A percentile compares a stretch with the other conserved stretches of the same genome.
Conservation (phyloP, 1,284 basidiomycete genomes). For the Chalciporus sp. region DNA sequence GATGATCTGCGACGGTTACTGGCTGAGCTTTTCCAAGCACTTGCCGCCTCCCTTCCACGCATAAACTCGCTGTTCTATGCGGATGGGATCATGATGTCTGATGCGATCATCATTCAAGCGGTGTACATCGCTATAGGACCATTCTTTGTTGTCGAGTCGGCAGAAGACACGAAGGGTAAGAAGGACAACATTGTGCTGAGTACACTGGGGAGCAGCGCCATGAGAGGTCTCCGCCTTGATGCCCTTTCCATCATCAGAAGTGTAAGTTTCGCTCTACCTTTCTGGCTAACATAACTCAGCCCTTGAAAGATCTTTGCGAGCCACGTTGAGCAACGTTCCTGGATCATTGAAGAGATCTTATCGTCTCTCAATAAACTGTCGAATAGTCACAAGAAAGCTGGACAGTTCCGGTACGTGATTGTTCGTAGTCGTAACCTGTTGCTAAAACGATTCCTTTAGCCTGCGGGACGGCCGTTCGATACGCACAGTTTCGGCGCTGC, state of each 20-base stretch:
- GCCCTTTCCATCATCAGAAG: slow-evolving; percentile 82
- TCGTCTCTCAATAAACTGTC: slow-evolving; percentile 87
- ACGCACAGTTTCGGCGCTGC: slow-evolving; percentile 87
- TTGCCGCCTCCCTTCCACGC: slow-evolving; percentile 67
- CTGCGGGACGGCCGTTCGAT: slow-evolving; percentile 84
- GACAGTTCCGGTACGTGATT: slow-evolving; percentile 74
- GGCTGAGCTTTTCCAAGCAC: slow-evolving; percentile 65
- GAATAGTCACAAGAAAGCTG: slow-evolving; percentile 84
- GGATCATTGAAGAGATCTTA: slow-evolving; percentile 97
- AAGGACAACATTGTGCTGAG: slow-evolving; percentile 57
- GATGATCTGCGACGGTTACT: slow-evolving; percentile 56
- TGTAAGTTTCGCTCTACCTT: slow-evolving; percentile 48
- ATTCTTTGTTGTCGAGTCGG: slow-evolving; percentile 81
- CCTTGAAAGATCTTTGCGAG: slow-evolving; percentile 79
- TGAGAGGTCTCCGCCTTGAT: slow-evolving; percentile 82
- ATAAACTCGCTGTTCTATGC: slow-evolving; percentile 70
- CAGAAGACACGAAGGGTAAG: slow-evolving; percentile 56
- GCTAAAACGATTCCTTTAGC: slow-evolving; percentile 37
- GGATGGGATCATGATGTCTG: slow-evolving; percentile 78
- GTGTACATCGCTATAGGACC: slow-evolving; percentile 93
- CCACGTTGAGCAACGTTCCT: slow-evolving; percentile 86
- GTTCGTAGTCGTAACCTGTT: background rate
- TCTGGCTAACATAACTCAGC: slow-evolving; percentile 3
- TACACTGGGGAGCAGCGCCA: slow-evolving; percentile 70
- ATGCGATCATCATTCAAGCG: slow-evolving; percentile 84